Percentiles rank a stretch among this genome's conserved stretches.
Conservation (phyloP, 106 monocot species). For the Platanthera zijinensis region DNA sequence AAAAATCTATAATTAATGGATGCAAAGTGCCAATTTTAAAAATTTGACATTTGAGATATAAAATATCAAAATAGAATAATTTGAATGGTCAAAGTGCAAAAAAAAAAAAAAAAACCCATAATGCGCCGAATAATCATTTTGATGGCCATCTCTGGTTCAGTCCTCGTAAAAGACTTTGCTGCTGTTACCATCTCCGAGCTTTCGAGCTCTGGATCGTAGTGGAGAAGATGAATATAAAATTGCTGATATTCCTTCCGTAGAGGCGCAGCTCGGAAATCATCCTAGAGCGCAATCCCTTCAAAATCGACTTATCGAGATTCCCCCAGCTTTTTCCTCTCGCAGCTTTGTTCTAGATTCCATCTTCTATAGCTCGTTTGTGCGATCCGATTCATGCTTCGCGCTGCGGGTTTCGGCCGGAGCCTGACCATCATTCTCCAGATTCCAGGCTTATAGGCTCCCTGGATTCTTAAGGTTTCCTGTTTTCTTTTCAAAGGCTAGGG, state of each 20-base stretch:
- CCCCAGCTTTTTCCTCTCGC: background rate
- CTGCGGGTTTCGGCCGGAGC: background rate
- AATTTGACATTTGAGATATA: too few species aligned
- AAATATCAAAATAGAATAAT: too few species aligned
- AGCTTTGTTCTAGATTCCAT: background rate
- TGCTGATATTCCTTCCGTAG: background rate
- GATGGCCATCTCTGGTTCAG: background rate
- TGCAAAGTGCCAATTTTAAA: too few species aligned
- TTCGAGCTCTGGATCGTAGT: background rate
- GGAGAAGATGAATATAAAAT: constrained; percentile 5
- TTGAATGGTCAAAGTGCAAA: too few species aligned
- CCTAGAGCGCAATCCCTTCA: background rate
- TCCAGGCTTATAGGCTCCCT: background rate
- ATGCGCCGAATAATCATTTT: too few species aligned
- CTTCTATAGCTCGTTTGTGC: background rate
- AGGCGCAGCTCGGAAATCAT: background rate
- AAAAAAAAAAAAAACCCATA: too few species aligned
- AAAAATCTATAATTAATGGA: too few species aligned
- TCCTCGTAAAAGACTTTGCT: background rate
- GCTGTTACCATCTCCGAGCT: background rate
- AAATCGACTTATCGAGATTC: background rate
- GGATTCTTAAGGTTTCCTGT: background rate
- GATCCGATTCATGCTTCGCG: background rate
- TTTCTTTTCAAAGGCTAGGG: background rate
- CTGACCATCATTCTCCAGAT: background rate